A percentile compares a stretch with the other conserved stretches of the same genome.
Evolutionary conservation across 345 rosid genomes (phyloP).

Genomic region (Conringia planisiliqua): DNA sequence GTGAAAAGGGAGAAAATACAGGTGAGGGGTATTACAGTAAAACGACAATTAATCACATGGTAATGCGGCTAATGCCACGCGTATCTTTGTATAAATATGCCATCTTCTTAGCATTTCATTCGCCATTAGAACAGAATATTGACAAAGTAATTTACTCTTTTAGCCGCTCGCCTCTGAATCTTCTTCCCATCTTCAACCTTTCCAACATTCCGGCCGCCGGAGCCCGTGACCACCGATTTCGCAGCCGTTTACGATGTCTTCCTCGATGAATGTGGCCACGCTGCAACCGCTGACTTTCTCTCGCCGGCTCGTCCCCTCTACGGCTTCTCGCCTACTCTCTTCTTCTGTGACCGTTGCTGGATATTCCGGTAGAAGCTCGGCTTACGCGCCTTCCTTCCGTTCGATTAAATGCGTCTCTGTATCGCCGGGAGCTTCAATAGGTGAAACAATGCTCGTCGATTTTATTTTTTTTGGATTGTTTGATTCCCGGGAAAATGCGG

Average conservation of each 20-base stretch:
- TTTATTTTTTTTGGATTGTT: not conserved
- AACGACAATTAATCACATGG: not conserved
- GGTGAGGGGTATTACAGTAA: conserved; percentile 22
- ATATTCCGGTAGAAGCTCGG: conserved; percentile 19
- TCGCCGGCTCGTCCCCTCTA: conserved; percentile 19
- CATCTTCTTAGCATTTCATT: not conserved
- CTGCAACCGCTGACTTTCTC: conserved; percentile 36
- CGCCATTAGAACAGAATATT: not conserved
- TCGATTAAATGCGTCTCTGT: conserved; percentile 41
- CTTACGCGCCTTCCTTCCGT: conserved; percentile 24
- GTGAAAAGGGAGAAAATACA: not conserved
- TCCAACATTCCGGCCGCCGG: conserved; percentile 9
- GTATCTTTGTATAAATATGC: conserved; percentile 14
- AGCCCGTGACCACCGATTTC: not conserved
- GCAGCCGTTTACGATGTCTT: conserved; percentile 4
- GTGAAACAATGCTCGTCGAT: conserved; percentile 31
- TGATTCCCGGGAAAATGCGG: conserved; percentile 24
- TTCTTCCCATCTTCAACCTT: not conserved
- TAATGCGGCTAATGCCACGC: conserved; percentile 5
- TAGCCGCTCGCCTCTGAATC: conserved; percentile 30
- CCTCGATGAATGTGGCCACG: conserved; percentile 25
- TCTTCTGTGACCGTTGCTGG: conserved; percentile 23
- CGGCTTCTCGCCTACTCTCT: conserved; percentile 9
- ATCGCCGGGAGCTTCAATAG: conserved; percentile 28
- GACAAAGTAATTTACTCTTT: not conserved